Percentiles rank a stretch among this genome's conserved stretches.
Conservation (phyloP, 2,329 filamentous ascomycete genomes). For the Aspergillus candidus region DNA sequence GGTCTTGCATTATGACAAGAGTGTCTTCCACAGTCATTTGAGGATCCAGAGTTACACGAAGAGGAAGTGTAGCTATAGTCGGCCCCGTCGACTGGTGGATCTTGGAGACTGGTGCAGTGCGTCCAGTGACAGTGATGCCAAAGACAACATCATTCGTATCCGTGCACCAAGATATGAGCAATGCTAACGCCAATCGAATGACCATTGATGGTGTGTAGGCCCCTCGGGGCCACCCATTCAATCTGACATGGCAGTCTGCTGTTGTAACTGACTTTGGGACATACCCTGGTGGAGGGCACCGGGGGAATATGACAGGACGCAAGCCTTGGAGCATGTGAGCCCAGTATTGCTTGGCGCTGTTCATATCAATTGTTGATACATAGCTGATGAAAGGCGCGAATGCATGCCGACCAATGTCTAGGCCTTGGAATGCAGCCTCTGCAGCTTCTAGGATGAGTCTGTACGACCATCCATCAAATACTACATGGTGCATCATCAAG, state of each 20-base stretch:
- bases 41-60: background rate
- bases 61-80: conserved; percentile 4
- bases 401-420: background rate
- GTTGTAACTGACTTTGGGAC: background rate
- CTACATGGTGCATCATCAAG: background rate
- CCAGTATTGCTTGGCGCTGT: too few species aligned
- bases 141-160: background rate
- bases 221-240: background rate
- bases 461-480: conserved; percentile 1
- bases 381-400: background rate
- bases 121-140: conserved; percentile 1
- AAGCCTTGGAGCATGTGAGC: too few species aligned
- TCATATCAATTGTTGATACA: too few species aligned
- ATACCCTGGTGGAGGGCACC: too few species aligned
- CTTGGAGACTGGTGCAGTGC: background rate
- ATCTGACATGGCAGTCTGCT: background rate
- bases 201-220: background rate
- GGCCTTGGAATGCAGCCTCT: background rate
- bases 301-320: too few species aligned
- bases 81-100: background rate
- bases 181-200: background rate
- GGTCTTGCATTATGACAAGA: background rate
- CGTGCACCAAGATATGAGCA: background rate
- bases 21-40: background rate
- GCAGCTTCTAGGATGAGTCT: background rate